phyloP scores from a whole-genome alignment of 1,284 basidiomycete species.

The Amylostereum chailletii region DNA sequence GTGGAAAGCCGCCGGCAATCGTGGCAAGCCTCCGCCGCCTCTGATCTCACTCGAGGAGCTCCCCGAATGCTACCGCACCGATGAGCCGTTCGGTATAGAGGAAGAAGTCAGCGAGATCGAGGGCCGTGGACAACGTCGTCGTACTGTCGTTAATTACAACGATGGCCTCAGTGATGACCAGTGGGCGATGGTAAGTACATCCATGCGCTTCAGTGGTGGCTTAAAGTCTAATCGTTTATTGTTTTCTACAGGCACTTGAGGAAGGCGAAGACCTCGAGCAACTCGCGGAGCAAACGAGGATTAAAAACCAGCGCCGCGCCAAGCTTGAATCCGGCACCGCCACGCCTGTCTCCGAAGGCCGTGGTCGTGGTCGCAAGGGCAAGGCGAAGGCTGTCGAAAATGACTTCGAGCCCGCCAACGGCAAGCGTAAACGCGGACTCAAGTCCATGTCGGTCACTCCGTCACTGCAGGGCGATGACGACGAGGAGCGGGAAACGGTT shows the following conservation, averaged over 20 bases:
- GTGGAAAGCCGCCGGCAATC: constrained; percentile 74
- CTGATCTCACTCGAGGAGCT: constrained; percentile 89
- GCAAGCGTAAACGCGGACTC: constrained; percentile 64
- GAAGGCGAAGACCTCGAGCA: constrained; percentile 84
- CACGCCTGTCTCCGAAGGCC: constrained; percentile 20
- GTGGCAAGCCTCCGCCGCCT: constrained; percentile 70
- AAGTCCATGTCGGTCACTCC: constrained; percentile 76
- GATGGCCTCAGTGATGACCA: constrained; percentile 94
- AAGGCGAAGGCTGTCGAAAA: constrained; percentile 41
- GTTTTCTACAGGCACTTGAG: constrained; percentile 57
- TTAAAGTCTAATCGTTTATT: constrained; percentile 3
- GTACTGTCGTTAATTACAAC: constrained; percentile 86
- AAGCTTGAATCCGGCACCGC: constrained; percentile 20
- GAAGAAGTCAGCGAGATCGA: constrained; percentile 65
- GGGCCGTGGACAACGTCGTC: constrained; percentile 78
- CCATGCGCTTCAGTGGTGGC: neutral
- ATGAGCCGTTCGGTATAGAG: constrained; percentile 68
- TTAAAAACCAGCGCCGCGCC: constrained; percentile 52
- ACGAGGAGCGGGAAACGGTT: constrained; percentile 53
- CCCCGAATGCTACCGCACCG: constrained; percentile 85
- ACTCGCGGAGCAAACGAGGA: constrained; percentile 51
- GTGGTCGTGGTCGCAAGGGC: constrained; percentile 56
- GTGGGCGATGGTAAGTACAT: constrained; percentile 65
- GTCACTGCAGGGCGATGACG: constrained; percentile 62
- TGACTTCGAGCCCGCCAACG: constrained; percentile 44